These are phyloP conservation scores for Blastocystis sp. DNA, from an alignment of 352 stramenopile genomes.

Conservation along the genomic window DNA sequence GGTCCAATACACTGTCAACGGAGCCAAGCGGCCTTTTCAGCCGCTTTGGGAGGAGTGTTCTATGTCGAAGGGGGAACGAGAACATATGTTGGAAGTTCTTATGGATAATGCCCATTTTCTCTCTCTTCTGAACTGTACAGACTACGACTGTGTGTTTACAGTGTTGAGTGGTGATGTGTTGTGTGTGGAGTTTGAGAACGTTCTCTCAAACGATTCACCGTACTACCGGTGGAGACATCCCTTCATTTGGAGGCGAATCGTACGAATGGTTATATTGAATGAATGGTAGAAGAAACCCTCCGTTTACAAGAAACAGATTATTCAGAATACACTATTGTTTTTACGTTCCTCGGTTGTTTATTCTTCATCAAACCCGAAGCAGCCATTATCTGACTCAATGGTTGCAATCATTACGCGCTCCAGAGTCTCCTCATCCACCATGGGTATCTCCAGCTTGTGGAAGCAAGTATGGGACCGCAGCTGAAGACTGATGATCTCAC, in stretches of 20 bases:
- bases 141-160: not conserved
- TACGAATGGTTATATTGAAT: not conserved
- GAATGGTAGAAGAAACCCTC: not conserved
- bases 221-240: not conserved
- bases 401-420: conserved; percentile 15
- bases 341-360: not conserved
- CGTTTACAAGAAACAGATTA: not conserved
- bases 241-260: not conserved
- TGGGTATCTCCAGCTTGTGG: conserved; percentile 45
- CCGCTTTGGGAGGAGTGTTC: not conserved
- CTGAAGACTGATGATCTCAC: not conserved
- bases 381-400: conserved; percentile 40
- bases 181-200: not conserved
- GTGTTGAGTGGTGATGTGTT: not conserved
- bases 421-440: not conserved
- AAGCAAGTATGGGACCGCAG: conserved; percentile 37
- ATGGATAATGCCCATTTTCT: not conserved
- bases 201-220: not conserved
- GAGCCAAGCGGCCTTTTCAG: not conserved
- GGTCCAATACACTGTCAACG: not conserved
- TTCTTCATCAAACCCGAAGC: conserved; percentile 50
- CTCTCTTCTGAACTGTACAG: not conserved
- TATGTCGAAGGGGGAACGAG: not conserved
- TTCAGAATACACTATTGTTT: not conserved
- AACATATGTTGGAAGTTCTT: not conserved